Evolutionary conservation across 495 filamentous ascomycete genomes (phyloP), one percentile per base, ranked within the genome.

Genomic region (Evernia prunastri): DNA sequence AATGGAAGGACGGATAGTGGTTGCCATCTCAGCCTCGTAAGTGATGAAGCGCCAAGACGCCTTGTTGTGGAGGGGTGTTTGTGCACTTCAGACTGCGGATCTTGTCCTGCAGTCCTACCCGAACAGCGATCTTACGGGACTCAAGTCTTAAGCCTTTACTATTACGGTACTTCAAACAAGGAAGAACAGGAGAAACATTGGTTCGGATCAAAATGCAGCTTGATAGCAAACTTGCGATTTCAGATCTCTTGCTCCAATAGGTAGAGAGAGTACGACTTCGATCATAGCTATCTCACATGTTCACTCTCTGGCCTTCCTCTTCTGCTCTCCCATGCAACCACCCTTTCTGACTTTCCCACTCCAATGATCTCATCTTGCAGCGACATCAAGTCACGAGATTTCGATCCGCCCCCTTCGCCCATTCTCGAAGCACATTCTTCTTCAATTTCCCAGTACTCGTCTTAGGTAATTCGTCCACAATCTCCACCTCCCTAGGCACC

Each of bases 381-480:
- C 33, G 40, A 43, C 42, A 27, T 62, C 31, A 67, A n/a, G 49
- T 39, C 1, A 59, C 57, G 18, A 64, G 10, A 36, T 33, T 66
- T 29, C 71, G 31, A 65, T 75, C 69, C 17, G 43, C 72, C 56
- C 81, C 84, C 75, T 84, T 93, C 6, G 88, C 88, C 93, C 91
- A 93, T 70, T 91, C 89, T 65, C 92, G 77, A 53, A 98, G 71
- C 47, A 96, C 85, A 73, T 97, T 97, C 82, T 98, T 98, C 82
- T 89, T 87, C 60, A 98, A 78, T 80, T 98, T 97, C 33, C 94
- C 94, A 4, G 94, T 98, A 70, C 88, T 92, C 33, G 95, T 98
- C 83, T 98, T 97, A 17, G 94, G 94, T 61, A 98, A 78, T 74
- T 97, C 92, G 29, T 76, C 64, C 37, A 98, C 85, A 60, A 98